Percentiles rank a stretch among this genome's conserved stretches.
Evolutionary conservation across 2,329 filamentous ascomycete genomes (phyloP).

Genomic region (Arachnopeziza araneosa): DNA sequence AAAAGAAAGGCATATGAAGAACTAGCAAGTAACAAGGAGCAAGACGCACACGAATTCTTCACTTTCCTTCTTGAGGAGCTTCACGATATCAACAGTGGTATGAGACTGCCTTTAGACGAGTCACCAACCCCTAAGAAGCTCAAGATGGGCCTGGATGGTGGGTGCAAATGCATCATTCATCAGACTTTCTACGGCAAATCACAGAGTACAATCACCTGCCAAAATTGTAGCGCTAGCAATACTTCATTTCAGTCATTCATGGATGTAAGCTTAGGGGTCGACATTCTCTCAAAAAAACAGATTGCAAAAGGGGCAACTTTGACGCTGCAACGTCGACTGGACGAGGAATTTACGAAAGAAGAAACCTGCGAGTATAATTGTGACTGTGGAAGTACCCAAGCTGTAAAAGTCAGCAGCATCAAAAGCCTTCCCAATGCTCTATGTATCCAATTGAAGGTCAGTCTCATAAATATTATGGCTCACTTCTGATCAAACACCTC

Average conservation of each 20-base stretch:
- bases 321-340: conserved; percentile 68
- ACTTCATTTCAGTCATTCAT: conserved; percentile 84
- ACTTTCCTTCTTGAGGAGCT: conserved; percentile 91
- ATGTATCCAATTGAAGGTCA: conserved; percentile 86
- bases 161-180: conserved; percentile 86
- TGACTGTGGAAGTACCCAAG: conserved; percentile 73
- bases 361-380: conserved; percentile 91
- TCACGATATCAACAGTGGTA: conserved; percentile 67
- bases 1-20: conserved; percentile 68
- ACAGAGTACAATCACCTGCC: conserved; percentile 84
- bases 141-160: conserved; percentile 24
- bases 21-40: conserved; percentile 85
- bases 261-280: conserved; percentile 84
- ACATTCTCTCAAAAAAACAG: conserved; percentile 64
- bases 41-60: conserved; percentile 96
- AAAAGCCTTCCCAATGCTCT: conserved; percentile 82
- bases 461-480: conserved; percentile 13
- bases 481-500: background rate
- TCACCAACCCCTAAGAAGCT: conserved; percentile 18
- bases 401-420: conserved; percentile 77
- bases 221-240: conserved; percentile 77
- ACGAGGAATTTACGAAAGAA: conserved; percentile 76
- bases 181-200: conserved; percentile 92
- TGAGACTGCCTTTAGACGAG: conserved; percentile 35
- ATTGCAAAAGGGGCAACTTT: conserved; percentile 41